Conservation (phyloP, 2,329 filamentous ascomycete species). For the Neonectria faginata region DNA sequence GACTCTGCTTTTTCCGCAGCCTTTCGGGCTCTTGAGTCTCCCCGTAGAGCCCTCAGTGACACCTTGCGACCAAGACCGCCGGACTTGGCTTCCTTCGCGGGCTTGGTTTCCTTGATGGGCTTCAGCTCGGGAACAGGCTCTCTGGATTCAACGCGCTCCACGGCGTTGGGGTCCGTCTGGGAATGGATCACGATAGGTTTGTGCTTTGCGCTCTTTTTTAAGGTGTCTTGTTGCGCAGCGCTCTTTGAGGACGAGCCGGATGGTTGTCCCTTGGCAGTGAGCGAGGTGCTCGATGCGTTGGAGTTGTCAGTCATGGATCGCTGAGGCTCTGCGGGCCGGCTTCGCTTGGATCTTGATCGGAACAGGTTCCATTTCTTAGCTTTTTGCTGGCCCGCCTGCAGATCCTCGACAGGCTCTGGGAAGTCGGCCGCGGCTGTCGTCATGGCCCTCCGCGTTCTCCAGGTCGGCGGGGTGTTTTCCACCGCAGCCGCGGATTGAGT, state of each 20-base stretch:
- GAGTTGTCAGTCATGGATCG: slow-evolving; percentile 42
- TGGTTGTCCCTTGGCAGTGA: slow-evolving; percentile 27
- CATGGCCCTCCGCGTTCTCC: slow-evolving; percentile 47
- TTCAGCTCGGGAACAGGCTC: slow-evolving; percentile 20
- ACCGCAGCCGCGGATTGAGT: slow-evolving; percentile 52
- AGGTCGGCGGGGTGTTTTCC: slow-evolving; percentile 40
- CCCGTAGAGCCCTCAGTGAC: slow-evolving; percentile 41
- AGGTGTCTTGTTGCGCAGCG: slow-evolving; percentile 26
- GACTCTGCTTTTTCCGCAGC: slow-evolving; percentile 32
- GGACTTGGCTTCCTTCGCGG: slow-evolving; percentile 35
- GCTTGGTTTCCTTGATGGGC: slow-evolving; percentile 18
- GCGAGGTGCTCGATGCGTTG: slow-evolving; percentile 39
- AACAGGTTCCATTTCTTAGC: slow-evolving; percentile 71
- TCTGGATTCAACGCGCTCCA: slow-evolving; percentile 19
- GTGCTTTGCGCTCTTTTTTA: slow-evolving; percentile 48
- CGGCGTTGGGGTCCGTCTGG: slow-evolving; percentile 56
- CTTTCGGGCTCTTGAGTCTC: slow-evolving; percentile 39
- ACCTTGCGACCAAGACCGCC: slow-evolving; percentile 44
- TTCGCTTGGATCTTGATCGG: slow-evolving; percentile 54
- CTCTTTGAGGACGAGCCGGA: slow-evolving; percentile 19
- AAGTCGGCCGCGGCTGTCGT: slow-evolving; percentile 37
- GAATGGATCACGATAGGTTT: slow-evolving; percentile 59
- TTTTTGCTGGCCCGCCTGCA: slow-evolving; percentile 56
- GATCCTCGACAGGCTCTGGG: slow-evolving; percentile 36
- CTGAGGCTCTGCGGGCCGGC: slow-evolving; percentile 38